Conservation (phyloP, 345 rosid genomes). For the Eucalyptus dawsonii region DNA sequence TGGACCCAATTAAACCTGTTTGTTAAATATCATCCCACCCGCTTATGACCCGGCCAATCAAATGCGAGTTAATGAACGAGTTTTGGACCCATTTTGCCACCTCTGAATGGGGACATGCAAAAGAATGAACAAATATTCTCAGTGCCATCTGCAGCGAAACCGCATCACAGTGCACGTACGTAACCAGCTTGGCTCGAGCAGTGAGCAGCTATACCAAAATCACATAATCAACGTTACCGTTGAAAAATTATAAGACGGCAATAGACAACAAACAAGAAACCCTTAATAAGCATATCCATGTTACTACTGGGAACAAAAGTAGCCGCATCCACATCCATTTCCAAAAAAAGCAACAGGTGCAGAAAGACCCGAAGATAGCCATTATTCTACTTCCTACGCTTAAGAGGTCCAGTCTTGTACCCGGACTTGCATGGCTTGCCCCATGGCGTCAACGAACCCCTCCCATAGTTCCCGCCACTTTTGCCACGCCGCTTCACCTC, state of each 20-base stretch:
- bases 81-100: background rate
- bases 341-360: background rate
- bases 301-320: background rate
- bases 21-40: too few relatives aligned
- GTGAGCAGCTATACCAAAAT: background rate
- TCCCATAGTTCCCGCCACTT: conserved; percentile 63
- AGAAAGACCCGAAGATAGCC: background rate
- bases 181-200: background rate
- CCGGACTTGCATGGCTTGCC: conserved; percentile 87
- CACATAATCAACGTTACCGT: background rate
- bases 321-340: background rate
- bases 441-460: conserved; percentile 68
- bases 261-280: background rate
- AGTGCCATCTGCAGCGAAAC: too few relatives aligned
- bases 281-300: background rate
- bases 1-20: background rate
- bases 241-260: background rate
- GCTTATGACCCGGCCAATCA: background rate
- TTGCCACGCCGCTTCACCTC: conserved; percentile 93
- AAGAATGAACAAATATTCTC: background rate
- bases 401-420: conserved; percentile 47
- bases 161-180: background rate
- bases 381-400: conserved; percentile 23
- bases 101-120: background rate
- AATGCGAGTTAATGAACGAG: background rate